Base-by-base conservation (phyloP, 1,139 yeast genomes). In the Debaryomyces psychrophilus region DNA sequence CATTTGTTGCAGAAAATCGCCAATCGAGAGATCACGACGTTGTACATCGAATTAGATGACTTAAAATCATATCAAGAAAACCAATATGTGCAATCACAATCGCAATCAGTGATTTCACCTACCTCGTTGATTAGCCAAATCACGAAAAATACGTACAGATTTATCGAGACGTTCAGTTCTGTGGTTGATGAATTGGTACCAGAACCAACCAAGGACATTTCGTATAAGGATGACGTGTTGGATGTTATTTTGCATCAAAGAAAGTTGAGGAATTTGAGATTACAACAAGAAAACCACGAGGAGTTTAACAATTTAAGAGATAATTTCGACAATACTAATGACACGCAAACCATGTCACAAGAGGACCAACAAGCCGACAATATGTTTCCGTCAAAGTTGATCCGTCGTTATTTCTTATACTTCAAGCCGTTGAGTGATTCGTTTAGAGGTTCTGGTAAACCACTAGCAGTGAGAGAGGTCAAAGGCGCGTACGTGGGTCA, bases 191-290 rank as follows among this genome's bases (percentile, higher is more conserved):
- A 82, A 46, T 68, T 89, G 47, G 81, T 93, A 82, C 99, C 99
- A 0, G 76, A 76, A 50, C 90, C 97, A 18, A 85, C 95, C 2
- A 77, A 75, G 46, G 93, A 89, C 54, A 75, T 92, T 44, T 73
- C 85, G 41, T 89, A 87, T 65, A 83, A 84, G 56, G 97, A 90
- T 62, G 96, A 90, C 56, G 98, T 93, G 8, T 72, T 95, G 57
- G 99, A 95, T 62, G 96, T 93, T 48, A 90, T 95, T 49, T 76
- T 92, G 55, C 92, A 89, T 60, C 98, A 93, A 70, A 81, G 99
- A 64, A 83, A 80, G 58, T 79, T 88, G 63, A 80, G 96, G 59
- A 93, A 93, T 64, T 82, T 82, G 57, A 78, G 92, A 51, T 73
- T 85, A 39, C 82, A 82, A 52, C 85, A 81, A 53, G 95, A 88